Evolutionary conservation across 495 filamentous ascomycete genomes (phyloP), one percentile per base, ranked within the genome.

Genomic region (Penicillium waksmanii): DNA sequence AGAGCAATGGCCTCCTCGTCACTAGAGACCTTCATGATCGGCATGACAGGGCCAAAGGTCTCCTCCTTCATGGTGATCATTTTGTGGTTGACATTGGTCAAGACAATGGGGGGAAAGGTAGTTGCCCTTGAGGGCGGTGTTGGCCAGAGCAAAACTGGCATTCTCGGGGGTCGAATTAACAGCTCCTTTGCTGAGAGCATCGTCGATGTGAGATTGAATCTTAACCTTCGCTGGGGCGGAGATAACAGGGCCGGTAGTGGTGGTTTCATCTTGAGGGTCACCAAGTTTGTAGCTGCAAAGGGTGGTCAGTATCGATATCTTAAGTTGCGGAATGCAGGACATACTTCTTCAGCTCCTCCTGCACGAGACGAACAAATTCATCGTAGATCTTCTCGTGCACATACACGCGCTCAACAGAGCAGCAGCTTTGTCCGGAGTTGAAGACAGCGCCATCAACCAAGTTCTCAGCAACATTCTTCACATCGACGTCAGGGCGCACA

Each of bases 401-500:
- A 63, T 98, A 98, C 7, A 98, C 86, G 25, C 95, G 83, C 77
- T 97, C 95, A 51, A 98, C 83, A 6, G 89, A 87, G 74, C 95
- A 98, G 79, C 95, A 98, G 66, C 92, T 96, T 73, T 98, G 95
- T 19, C 95, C 95, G 33, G 91, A 96, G 75, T 97, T 98, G 80
- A 97, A 98, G 40, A 98, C 79, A 3, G 93, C 92, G 4, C 94
- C 94, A 65, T 97, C 94, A 18, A 97, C 92, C 56, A 97, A 89
- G 74, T 97, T 90, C 66, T 90, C 92, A 1, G 94, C 94, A 0
- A 89, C 94, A 87, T 92, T 95, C 51, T 85, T 83, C 17, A 96
- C 73, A 66, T 97, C 92, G 0, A 94, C 92, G 68, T 98, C 95
- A 13, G 80, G 79, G 49, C 93, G 83, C 27, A 97, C 84, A 64